These are phyloP conservation scores for Symbiodinium natans DNA, from an alignment of 73 alveolate genomes.

Conservation along the genomic window DNA sequence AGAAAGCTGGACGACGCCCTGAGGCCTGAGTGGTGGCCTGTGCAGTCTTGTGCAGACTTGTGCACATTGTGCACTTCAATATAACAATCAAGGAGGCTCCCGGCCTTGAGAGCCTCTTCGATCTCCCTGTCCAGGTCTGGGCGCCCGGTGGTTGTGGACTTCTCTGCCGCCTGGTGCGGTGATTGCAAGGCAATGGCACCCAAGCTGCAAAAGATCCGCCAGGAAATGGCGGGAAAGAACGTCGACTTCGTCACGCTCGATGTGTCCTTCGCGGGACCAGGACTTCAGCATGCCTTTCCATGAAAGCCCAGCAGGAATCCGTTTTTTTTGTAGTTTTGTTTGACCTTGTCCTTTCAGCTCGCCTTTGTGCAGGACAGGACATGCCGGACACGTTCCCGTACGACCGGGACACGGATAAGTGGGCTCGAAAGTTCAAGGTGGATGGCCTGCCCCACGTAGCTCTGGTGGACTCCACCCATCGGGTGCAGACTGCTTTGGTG, in stretches of 20 bases:
- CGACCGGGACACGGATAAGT: constrained; percentile 29
- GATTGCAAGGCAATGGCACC: constrained; percentile 83
- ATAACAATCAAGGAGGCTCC: neutral
- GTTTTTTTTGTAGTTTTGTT: neutral
- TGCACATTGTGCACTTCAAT: neutral
- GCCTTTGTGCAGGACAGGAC: constrained; percentile 6
- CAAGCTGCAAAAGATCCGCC: constrained; percentile 29
- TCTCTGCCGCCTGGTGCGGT: constrained; percentile 81
- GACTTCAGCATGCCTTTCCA: neutral
- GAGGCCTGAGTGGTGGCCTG: neutral
- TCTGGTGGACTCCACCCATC: constrained; percentile 42
- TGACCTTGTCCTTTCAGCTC: neutral
- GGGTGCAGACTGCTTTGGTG: constrained; percentile 66
- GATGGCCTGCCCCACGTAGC: constrained; percentile 86
- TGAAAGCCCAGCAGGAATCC: neutral
- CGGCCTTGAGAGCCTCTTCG: neutral
- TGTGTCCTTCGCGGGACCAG: constrained; percentile 81
- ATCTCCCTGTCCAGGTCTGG: constrained; percentile 1
- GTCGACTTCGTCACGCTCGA: constrained; percentile 66
- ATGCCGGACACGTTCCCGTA: neutral
- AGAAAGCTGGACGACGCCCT: neutral
- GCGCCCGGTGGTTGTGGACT: constrained; percentile 60
- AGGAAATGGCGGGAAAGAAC: constrained; percentile 26
- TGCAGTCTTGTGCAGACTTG: neutral
- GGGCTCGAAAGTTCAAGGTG: constrained; percentile 50